phyloP scores from a whole-genome alignment of 2,329 filamentous ascomycete genomes.

The Fusarium mangiferae region DNA sequence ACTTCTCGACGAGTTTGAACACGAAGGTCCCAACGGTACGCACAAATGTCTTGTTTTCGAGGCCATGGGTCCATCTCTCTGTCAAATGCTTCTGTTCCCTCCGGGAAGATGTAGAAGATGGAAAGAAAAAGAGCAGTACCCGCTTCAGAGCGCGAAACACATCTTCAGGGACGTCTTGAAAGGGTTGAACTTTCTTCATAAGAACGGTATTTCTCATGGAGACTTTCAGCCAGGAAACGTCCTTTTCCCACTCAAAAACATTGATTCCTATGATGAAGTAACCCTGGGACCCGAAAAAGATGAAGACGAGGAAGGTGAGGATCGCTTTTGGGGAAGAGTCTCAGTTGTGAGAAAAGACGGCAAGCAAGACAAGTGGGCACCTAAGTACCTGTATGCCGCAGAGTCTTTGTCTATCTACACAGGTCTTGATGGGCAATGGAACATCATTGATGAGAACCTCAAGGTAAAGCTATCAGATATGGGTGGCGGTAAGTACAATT shows the following conservation, averaged over 20 bases:
- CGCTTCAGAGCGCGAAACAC: not conserved
- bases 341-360: not conserved
- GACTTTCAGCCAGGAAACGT: constrained; percentile 15
- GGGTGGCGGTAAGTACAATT: constrained; percentile 1
- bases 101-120: not conserved
- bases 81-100: not conserved
- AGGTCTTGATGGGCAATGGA: not conserved
- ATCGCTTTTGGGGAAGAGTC: too few species aligned
- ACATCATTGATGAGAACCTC: not conserved
- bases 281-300: not conserved
- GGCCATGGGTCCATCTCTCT: constrained; percentile 46
- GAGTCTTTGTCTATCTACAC: not conserved
- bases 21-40: constrained; percentile 45
- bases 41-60: constrained; percentile 48
- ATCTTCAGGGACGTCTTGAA: constrained; percentile 4
- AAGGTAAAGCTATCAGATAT: constrained; percentile 13
- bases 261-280: not conserved
- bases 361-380: constrained; percentile 11
- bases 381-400: not conserved
- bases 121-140: not conserved
- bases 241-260: not conserved
- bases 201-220: not conserved
- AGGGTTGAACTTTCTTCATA: not conserved
- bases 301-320: too few species aligned
- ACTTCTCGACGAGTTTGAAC: constrained; percentile 43